phyloP scores from a whole-genome alignment of 1,284 basidiomycete species.

The Cryptococcus deneoformans region DNA sequence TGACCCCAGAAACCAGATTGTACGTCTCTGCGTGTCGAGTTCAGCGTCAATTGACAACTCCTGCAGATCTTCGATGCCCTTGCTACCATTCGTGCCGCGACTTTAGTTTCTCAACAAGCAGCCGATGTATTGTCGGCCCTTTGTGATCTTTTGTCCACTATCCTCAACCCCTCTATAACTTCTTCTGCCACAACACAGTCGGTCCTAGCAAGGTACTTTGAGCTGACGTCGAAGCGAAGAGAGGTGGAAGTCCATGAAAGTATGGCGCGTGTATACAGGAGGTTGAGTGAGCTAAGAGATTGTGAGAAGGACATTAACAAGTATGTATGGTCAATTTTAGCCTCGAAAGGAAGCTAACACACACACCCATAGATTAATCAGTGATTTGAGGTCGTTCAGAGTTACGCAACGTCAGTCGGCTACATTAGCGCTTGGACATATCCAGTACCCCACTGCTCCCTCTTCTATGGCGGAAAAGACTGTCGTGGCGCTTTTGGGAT shows the following conservation, averaged over 20 bases:
- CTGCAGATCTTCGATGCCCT: constrained; percentile 31
- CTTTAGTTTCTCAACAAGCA: constrained; percentile 66
- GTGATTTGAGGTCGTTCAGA: constrained; percentile 57
- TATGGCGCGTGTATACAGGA: constrained; percentile 63
- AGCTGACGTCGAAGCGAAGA: constrained; percentile 68
- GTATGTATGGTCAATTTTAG: constrained; percentile 55
- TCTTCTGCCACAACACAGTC: constrained; percentile 35
- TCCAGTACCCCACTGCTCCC: constrained; percentile 57
- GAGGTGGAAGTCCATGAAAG: constrained; percentile 68
- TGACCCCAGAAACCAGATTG: constrained; percentile 7
- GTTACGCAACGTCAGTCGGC: constrained; percentile 68
- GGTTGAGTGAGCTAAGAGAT: constrained; percentile 64
- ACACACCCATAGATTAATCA: constrained; percentile 57
- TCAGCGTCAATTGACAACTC: neutral
- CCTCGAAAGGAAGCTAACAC: neutral
- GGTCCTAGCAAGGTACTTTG: constrained; percentile 54
- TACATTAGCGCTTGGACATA: constrained; percentile 67
- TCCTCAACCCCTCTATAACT: constrained; percentile 55
- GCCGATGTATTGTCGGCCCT: constrained; percentile 70
- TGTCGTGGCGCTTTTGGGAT: constrained; percentile 22
- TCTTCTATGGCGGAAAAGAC: constrained; percentile 6
- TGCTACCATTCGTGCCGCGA: constrained; percentile 56
- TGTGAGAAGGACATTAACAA: constrained; percentile 62
- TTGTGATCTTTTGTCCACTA: constrained; percentile 67
- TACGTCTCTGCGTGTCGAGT: neutral